Evolutionary conservation across 1,284 basidiomycete species (phyloP).

Genomic region (Grifola frondosa): DNA sequence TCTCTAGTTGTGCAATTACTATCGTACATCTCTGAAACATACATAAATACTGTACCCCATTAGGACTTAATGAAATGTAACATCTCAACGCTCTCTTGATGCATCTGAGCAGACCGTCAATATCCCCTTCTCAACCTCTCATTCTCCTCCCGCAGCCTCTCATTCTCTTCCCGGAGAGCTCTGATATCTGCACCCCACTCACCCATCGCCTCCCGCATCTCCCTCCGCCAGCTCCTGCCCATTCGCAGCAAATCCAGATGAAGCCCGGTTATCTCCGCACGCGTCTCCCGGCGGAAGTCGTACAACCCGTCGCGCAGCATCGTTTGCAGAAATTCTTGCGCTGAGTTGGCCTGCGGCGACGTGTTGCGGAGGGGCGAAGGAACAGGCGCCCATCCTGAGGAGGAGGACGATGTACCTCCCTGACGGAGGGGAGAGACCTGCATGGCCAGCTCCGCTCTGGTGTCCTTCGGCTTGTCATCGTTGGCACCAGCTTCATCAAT

Average conservation of each 20-base stretch:
- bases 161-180: constrained; percentile 42
- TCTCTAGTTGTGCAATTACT: too few species aligned
- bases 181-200: constrained; percentile 56
- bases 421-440: constrained; percentile 53
- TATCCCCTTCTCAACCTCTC: constrained; percentile 56
- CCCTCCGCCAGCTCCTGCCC: constrained; percentile 56
- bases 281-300: constrained; percentile 67
- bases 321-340: constrained; percentile 61
- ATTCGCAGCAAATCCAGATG: constrained; percentile 71
- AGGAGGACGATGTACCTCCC: not conserved
- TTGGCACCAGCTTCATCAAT: constrained; percentile 18
- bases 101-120: too few species aligned
- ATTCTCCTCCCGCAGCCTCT: constrained; percentile 64
- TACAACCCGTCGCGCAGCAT: constrained; percentile 69
- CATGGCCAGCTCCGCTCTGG: constrained; percentile 39
- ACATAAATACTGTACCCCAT: too few species aligned
- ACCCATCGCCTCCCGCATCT: constrained; percentile 59
- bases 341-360: constrained; percentile 34
- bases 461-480: constrained; percentile 19
- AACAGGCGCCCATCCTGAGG: constrained; percentile 33
- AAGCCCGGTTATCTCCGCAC: constrained; percentile 64
- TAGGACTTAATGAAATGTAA: too few species aligned
- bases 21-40: too few species aligned
- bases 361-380: constrained; percentile 44
- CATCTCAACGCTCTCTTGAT: too few species aligned